Evolutionary conservation across 148 eudicot species (phyloP).

Genomic region (Fallopia convolvulus): DNA sequence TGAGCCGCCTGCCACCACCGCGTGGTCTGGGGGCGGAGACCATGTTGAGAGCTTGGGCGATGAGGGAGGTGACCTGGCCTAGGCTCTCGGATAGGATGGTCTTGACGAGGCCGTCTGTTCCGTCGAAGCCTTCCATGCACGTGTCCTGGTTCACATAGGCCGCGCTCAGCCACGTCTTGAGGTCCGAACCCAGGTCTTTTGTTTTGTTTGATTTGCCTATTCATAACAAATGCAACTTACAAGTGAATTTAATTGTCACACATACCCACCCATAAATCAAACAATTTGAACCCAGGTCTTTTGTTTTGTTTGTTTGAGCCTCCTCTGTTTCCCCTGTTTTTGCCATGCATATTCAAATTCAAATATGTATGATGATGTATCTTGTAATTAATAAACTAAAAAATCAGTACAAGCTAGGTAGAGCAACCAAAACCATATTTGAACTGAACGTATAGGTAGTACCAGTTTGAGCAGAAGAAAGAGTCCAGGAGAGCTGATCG

Average conservation of each 20-base stretch:
- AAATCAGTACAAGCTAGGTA: neutral
- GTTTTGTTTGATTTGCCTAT: neutral
- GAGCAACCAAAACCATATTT: too few relatives aligned
- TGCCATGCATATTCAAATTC: neutral
- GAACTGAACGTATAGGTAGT: neutral
- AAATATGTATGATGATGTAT: neutral
- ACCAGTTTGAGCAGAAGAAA: neutral
- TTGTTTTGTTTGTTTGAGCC: too few relatives aligned
- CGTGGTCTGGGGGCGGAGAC: conserved; percentile 27
- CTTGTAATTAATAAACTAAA: neutral
- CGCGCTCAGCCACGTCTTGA: conserved; percentile 74
- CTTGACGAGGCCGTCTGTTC: conserved; percentile 26
- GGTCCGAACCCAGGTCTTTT: conserved; percentile 19
- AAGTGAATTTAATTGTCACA: neutral
- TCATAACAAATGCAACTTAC: neutral
- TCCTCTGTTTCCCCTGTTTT: neutral
- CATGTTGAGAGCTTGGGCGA: conserved; percentile 32
- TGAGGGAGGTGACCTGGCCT: conserved; percentile 35
- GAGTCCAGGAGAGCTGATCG: neutral
- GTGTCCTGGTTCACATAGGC: conserved; percentile 51
- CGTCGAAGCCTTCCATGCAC: conserved; percentile 66
- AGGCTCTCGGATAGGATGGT: conserved; percentile 18
- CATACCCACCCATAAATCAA: neutral
- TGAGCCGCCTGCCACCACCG: conserved; percentile 22
- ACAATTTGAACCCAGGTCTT: too few relatives aligned